phyloP scores from a whole-genome alignment of 768 basidiomycete species.

The Hypsizygus marmoreus region DNA sequence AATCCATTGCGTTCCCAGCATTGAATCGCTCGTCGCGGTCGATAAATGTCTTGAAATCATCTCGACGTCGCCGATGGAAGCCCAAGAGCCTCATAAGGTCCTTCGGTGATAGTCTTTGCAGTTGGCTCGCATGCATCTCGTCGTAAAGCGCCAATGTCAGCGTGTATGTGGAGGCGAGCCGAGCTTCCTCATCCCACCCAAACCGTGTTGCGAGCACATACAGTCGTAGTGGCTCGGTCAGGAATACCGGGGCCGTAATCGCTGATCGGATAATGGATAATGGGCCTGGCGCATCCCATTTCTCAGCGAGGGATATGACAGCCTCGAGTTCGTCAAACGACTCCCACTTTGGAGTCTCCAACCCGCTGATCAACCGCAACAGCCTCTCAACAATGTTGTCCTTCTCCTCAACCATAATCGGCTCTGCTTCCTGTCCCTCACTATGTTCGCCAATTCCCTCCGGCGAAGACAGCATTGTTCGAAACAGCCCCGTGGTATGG shows the following conservation, averaged over 20 bases:
- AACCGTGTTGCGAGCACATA: constrained; percentile 47
- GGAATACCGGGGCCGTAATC: constrained; percentile 42
- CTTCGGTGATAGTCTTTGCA: constrained; percentile 34
- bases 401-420: constrained; percentile 32
- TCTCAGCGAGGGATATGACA: constrained; percentile 43
- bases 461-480: constrained; percentile 30
- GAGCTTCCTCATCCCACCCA: constrained; percentile 47
- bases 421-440: constrained; percentile 7
- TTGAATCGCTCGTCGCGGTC: constrained; percentile 38
- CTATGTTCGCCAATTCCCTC: constrained; percentile 1
- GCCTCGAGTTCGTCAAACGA: constrained; percentile 41
- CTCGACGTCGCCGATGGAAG: constrained; percentile 43
- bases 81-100: constrained; percentile 38
- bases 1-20: constrained; percentile 35
- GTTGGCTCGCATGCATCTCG: constrained; percentile 28
- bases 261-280: constrained; percentile 43
- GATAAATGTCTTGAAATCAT: constrained; percentile 35
- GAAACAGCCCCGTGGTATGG: constrained; percentile 43
- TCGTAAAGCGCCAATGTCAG: constrained; percentile 40
- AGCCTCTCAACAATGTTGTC: constrained; percentile 39
- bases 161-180: constrained; percentile 42
- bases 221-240: constrained; percentile 46
- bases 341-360: constrained; percentile 40
- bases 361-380: constrained; percentile 42
- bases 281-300: constrained; percentile 48